Evolutionary conservation across 176 grass and related monocot genomes (phyloP), one percentile per base, ranked within the genome.

Genomic region (Oropetium thomaeum): DNA sequence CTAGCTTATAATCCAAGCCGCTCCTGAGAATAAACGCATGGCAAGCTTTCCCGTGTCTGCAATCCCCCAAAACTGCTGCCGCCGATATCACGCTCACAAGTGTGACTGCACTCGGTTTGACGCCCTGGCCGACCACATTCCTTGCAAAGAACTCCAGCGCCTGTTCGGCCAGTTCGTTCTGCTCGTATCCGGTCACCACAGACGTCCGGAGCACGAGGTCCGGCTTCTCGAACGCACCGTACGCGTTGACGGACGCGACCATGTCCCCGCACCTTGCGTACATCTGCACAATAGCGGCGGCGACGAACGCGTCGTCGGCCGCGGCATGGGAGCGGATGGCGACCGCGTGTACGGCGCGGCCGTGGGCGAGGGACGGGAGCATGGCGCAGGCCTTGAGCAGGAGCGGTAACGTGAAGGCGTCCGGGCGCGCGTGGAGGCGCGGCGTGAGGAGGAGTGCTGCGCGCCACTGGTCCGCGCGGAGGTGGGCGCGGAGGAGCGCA

Each of bases 181-280:
- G 84, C 70, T 85, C 81, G 30, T 79, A 90, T 5, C 87, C 88
- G 7, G 91, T 85, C 47, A 90, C 70, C 63, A 93, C 74, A 2
- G 91, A 87, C 49, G 87, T 90, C 63, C 63, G 58, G 58, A 93
- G 84, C 63, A 93, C 87, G 10, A 90, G 57, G 63, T 93, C 91
- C 2, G 87, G 81, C 39, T 88, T 52, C 70, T 86, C 40, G 37
- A 90, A 85, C 38, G 15, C 20, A n/a, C 69, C 60, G 25, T 82
- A 90, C 29, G 83, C 84, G 5, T 70, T 76, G 62, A 79, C 29
- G 3, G 84, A 82, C 49, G 65, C 33, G 1, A 49, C 52, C 82
- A 95, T 95, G 55, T 88, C 79, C 17, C 82, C 72, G 35, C 79
- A 79, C 38, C 76, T 84, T 26, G 88, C 62, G 41, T 91, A 96